Evolutionary conservation across 2,329 filamentous ascomycete genomes (phyloP), one percentile per base, ranked within the genome.

Genomic region (Fusarium chuoi): DNA sequence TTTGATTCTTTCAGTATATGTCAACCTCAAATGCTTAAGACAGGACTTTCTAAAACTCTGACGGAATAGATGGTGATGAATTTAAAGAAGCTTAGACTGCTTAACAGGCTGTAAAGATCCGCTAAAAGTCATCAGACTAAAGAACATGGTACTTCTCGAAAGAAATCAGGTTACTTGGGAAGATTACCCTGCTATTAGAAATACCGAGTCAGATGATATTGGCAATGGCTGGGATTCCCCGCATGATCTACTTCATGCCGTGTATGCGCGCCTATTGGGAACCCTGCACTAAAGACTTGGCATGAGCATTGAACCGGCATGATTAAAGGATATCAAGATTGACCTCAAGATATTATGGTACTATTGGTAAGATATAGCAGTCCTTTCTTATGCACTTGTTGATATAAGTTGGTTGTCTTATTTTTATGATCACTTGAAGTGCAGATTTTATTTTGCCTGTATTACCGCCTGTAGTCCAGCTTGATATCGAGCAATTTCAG

Each of bases 1-100:
- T 0, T 7, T 5, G 14, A 12, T 5, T 44, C 1, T 7, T 11
- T 5, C 6, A 20, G 15, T 14, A 7, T 3, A 14, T 3, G 1
- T 11, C 10, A 18, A 33, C 22, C 3, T 30, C 3, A 3, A 3
- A 6, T 49, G 4, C 13, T 33, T 7, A 0, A 1, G 4, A 30
- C 12, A 8, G 14, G 5, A 13, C 20, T 4, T 4, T 5, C 4
- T 7, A 24, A 18, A 18, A 12, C 4, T 45, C 17, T 18, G 8
- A 9, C 3, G 18, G 7, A 6, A 7, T 9, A 0, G 11, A 9
- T 13, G 11, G 6, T 26, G 3, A 6, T 20, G 4, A 20, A 26
- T 13, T 4, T 6, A 3, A 13, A 45, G 11, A 18, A 9, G 24
- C 6, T 9, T 4, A 13, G 5, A 33, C 33, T 33, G 5, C 12